Evolutionary conservation across 306 rosid species (phyloP).

Genomic region (Acacia crassicarpa): DNA sequence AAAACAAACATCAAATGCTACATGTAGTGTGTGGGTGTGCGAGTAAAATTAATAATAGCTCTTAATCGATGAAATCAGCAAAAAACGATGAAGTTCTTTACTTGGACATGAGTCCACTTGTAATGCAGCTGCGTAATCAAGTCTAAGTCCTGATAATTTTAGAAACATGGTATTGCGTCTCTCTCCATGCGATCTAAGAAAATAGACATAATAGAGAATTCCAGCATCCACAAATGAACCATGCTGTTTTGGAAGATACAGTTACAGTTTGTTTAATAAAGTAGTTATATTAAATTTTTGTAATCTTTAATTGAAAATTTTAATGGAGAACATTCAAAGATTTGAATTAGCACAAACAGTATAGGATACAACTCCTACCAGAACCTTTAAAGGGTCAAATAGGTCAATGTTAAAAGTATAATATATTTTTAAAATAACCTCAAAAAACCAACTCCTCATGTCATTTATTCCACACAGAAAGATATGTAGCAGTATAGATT

Average conservation of each 20-base stretch:
- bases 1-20: no score
- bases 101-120: conserved; percentile 10
- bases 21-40: not conserved
- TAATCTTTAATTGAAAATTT: not conserved
- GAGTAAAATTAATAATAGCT: not conserved
- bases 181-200: not conserved
- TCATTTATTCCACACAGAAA: not conserved
- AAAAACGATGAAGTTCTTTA: conserved; percentile 21
- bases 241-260: not conserved
- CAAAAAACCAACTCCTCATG: not conserved
- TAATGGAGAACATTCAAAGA: not conserved
- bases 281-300: not conserved
- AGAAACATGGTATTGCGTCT: not conserved
- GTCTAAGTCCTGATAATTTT: not conserved
- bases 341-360: not conserved
- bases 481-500: not conserved
- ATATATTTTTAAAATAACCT: not conserved
- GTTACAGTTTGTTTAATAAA: not conserved
- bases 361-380: not conserved
- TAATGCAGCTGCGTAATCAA: conserved; percentile 4
- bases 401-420: not conserved
- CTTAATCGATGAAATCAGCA: conserved; percentile 14
- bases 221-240: not conserved
- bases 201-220: not conserved
- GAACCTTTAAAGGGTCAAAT: not conserved